Base-by-base conservation (phyloP, 768 basidiomycete species). In the Mycena leptocephala region DNA sequence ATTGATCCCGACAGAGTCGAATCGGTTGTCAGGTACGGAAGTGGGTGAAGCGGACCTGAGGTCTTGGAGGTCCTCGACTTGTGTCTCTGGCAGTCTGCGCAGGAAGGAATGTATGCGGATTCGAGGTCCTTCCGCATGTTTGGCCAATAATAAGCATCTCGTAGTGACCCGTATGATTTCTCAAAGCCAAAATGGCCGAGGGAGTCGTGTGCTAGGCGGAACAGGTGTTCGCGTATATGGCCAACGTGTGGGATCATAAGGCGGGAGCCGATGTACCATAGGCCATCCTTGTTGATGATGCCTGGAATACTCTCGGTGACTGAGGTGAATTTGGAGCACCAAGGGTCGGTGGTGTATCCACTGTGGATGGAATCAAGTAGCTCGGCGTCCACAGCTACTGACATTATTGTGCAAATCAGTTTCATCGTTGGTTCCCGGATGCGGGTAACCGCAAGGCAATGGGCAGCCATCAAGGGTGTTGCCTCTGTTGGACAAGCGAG, bases 21-120 rank as follows among this genome's bases (percentile, higher is more conserved):
- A 39, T 9, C 48, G 55, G 0, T 18, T 32, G 46, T 81, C 79
- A 0, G 79, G 80, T 7, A 84, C 63, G 0, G 80, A 0, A 82
- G 68, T 0, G 82, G 81, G 51, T 85, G 85, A 0, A 78, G 70
- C 3, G 78, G 77, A 3, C 84, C 81, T 0, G 80, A 13, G 22
- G 79, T 79, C 22, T 78, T 75, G 1, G 75, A 63, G 0, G 55
- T 63, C 0, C 70, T 3, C 1, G 68, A 63, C 69, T 87, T 87
- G 79, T 86, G 82, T 0, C 81, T 67, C 58, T 84, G 82, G 43
- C 87, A 88, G 0, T 79, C 58, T 20, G 78, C 69, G 79, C 83
- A 76, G 6, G 76, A 70, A 2, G 77, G 78, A 8, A 85, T 77
- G 63, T 86, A 85, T 28, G 77, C 37, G 0, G 61, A 22, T 41